Evolutionary conservation across 1,284 basidiomycete species (phyloP), one percentile per base, ranked within the genome.

Genomic region (Ceratobasidium sp.): DNA sequence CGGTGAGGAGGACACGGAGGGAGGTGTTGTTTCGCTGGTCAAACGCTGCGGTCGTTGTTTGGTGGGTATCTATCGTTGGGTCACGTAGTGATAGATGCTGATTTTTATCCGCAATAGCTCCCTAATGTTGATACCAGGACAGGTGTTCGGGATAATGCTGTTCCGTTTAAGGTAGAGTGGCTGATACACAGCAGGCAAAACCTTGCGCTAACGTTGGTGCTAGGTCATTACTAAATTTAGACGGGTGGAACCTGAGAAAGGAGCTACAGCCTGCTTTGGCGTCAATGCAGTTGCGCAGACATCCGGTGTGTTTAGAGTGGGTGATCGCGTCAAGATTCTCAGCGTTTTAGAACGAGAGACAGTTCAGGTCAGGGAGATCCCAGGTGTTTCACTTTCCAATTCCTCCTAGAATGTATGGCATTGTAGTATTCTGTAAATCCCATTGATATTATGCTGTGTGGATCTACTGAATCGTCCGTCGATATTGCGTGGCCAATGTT

Each of bases 41-140:
- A 87, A 86, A 21, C 88, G 87, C 73, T 92, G 90, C 79, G 80
- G 86, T 47, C 86, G 91, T 50, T 93, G 91, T 80, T 80, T 91
- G 83, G 91, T 92, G 77, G 78, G 88, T 83, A 41, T 57, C 44
- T 32, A 14, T 30, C 46, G 52, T n/a, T 16, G 14, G 30, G 30
- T 8, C 4, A 62, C 32, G 47, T 70, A 75, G 67, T 52, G 4
- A 21, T 30, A 14, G 8, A 35, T n/a, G 13, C 46, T 41, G 35
- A 35, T 18, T 21, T 38, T 47, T 44, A 6, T 41, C 43, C 49
- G 21, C 67, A 14, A 23, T 77, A 92, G 91, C 81, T 93, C 47
- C 91, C 91, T 18, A 93, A 93, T 76, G 86, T 93, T 13, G 86
- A 87, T 77, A 85, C 88, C 0, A 81, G 82, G 23, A 89, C 87